Percentiles rank a stretch among this genome's conserved stretches.
phyloP scores from a whole-genome alignment of 163 green algal genomes.

The Coccomyxa subellipsoidea region DNA sequence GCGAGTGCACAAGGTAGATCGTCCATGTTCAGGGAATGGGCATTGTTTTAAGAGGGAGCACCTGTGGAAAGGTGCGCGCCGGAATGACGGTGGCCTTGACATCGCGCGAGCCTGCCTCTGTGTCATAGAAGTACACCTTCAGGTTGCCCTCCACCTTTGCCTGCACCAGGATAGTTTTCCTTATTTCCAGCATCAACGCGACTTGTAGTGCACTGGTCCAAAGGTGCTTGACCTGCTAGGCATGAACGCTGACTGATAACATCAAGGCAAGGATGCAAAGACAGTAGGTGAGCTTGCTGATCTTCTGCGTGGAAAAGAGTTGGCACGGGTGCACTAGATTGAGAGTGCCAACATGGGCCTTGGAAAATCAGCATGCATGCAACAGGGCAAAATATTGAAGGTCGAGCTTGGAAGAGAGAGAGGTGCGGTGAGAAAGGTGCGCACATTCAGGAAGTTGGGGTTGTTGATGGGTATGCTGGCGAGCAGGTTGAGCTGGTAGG shows the following conservation, averaged over 20 bases:
- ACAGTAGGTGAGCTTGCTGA: too few species aligned
- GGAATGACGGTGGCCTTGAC: conserved; percentile 21
- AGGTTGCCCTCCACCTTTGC: conserved; percentile 39
- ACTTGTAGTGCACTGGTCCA: too few species aligned
- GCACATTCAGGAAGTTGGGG: conserved; percentile 52
- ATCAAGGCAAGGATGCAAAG: too few species aligned
- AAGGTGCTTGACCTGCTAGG: too few species aligned
- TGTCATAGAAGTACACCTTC: conserved; percentile 51
- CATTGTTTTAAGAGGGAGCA: neutral
- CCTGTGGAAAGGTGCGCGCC: conserved; percentile 25
- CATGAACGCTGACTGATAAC: too few species aligned
- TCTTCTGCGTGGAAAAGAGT: too few species aligned
- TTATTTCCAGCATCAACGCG: too few species aligned
- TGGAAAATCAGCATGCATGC: too few species aligned
- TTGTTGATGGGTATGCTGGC: conserved; percentile 51
- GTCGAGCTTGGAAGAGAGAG: too few species aligned
- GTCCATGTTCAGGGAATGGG: neutral
- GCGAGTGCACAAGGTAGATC: neutral
- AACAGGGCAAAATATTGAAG: too few species aligned
- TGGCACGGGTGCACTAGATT: too few species aligned
- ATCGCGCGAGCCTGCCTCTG: conserved; percentile 36
- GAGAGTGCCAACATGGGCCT: too few species aligned
- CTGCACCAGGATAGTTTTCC: conserved; percentile 1
- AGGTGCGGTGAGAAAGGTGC: neutral
- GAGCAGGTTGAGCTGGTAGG: conserved; percentile 52